Percentiles rank a stretch among this genome's conserved stretches.
Evolutionary conservation across 768 basidiomycete species (phyloP).

Genomic region (Collybia sordida): DNA sequence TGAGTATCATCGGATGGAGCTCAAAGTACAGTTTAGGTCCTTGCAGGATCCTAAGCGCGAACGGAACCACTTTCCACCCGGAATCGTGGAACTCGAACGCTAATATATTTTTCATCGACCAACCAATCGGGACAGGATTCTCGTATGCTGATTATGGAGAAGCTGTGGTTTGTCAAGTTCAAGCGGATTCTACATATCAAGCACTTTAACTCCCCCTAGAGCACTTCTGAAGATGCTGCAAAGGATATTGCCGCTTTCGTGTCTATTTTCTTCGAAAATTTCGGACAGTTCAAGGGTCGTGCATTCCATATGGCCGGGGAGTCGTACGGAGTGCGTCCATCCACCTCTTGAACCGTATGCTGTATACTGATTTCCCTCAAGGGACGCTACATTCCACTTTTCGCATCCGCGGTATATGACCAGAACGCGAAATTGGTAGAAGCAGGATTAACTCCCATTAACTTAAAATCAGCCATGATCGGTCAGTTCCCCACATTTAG

Average conservation of each 20-base stretch:
- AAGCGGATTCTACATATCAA: neutral
- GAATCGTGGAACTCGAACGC: slow-evolving; percentile 71
- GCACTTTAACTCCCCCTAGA: slow-evolving; percentile 26
- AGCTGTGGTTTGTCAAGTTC: slow-evolving; percentile 39
- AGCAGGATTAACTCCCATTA: slow-evolving; percentile 58
- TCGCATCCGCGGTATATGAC: slow-evolving; percentile 77
- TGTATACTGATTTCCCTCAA: slow-evolving; percentile 18
- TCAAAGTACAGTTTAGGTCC: slow-evolving; percentile 44
- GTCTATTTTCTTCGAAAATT: slow-evolving; percentile 73
- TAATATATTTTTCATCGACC: slow-evolving; percentile 63
- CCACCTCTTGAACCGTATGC: neutral
- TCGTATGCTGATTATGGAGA: slow-evolving; percentile 68
- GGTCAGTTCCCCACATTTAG: slow-evolving; percentile 29
- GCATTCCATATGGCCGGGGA: slow-evolving; percentile 70
- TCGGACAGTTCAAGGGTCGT: slow-evolving; percentile 67
- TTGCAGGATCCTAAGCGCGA: slow-evolving; percentile 55
- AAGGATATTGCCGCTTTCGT: slow-evolving; percentile 72
- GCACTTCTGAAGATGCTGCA: slow-evolving; percentile 66
- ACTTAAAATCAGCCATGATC: slow-evolving; percentile 72
- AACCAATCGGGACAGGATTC: slow-evolving; percentile 61
- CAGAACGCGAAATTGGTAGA: slow-evolving; percentile 56
- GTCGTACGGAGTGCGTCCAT: slow-evolving; percentile 64
- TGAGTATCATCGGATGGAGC: neutral
- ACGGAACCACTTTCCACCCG: slow-evolving; percentile 52
- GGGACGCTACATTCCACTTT: slow-evolving; percentile 73